These are phyloP conservation scores for Cordyceps javanica DNA, from an alignment of 2,329 filamentous ascomycete genomes.

Conservation along the genomic window DNA sequence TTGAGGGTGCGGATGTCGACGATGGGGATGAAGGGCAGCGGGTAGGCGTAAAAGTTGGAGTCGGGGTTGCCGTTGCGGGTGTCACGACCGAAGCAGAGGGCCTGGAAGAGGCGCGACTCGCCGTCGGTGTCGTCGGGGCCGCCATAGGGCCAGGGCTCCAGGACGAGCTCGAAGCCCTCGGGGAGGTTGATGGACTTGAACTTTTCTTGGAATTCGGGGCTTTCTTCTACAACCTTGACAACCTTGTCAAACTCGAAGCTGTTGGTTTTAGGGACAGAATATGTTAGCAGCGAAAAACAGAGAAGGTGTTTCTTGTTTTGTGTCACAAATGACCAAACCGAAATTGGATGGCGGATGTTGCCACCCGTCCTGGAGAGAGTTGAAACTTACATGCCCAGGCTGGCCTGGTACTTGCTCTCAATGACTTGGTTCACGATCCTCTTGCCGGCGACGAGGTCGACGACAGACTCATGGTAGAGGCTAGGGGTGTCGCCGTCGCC, in stretches of 20 bases:
- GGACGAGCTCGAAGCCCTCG: constrained; percentile 24
- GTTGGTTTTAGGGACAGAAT: too few species aligned
- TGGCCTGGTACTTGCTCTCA: constrained; percentile 24
- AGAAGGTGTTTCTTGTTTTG: too few species aligned
- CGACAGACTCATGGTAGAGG: constrained; percentile 29
- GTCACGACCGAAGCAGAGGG: constrained; percentile 27
- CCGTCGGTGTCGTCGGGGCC: constrained; percentile 25
- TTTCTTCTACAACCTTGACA: constrained; percentile 22
- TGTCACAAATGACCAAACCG: too few species aligned
- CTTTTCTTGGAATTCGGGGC: constrained; percentile 26
- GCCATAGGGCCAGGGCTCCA: constrained; percentile 30
- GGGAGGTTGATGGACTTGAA: constrained; percentile 23
- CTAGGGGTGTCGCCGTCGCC: constrained; percentile 15
- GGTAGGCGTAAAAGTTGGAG: constrained; percentile 51
- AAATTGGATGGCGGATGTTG: not conserved
- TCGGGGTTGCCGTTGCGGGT: constrained; percentile 34
- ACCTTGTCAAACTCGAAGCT: constrained; percentile 32
- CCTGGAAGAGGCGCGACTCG: constrained; percentile 27
- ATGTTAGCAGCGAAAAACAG: too few species aligned
- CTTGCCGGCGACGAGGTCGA: constrained; percentile 24
- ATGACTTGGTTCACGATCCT: constrained; percentile 23
- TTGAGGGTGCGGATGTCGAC: constrained; percentile 25
- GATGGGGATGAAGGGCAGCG: constrained; percentile 42
- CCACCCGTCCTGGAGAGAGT: too few species aligned
- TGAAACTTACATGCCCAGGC: constrained; percentile 25